Evolutionary conservation across 768 basidiomycete species (phyloP).

Genomic region (Strobilomyces dryophilus): DNA sequence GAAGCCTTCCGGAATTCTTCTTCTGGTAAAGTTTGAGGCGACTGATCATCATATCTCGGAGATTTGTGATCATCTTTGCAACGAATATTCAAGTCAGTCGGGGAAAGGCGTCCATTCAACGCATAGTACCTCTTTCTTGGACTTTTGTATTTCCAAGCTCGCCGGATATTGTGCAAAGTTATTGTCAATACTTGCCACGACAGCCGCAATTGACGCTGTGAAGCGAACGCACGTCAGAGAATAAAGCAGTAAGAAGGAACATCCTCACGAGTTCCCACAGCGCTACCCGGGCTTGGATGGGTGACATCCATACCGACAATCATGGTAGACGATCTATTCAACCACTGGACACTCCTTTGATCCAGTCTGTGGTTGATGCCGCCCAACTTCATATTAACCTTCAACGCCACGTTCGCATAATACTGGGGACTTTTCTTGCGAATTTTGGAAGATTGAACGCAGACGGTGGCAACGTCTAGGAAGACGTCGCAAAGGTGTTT

Average conservation of each 20-base stretch:
- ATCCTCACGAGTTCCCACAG: conserved; percentile 41
- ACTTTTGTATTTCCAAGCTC: conserved; percentile 45
- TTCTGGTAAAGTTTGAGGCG: conserved; percentile 39
- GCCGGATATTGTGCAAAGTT: conserved; percentile 48
- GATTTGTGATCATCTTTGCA: conserved; percentile 46
- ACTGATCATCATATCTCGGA: conserved; percentile 46
- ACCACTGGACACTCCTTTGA: conserved; percentile 34
- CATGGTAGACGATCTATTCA: conserved; percentile 43
- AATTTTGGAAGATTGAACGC: conserved; percentile 69
- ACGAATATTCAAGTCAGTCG: neutral
- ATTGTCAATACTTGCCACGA: conserved; percentile 46
- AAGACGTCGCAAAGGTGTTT: conserved; percentile 50
- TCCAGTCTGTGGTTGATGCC: conserved; percentile 50
- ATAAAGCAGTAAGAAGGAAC: neutral
- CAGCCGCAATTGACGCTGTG: conserved; percentile 47
- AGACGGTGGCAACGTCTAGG: conserved; percentile 57
- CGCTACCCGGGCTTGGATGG: conserved; percentile 73
- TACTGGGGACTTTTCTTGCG: conserved; percentile 57
- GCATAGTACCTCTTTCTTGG: conserved; percentile 60
- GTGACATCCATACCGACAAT: conserved; percentile 64
- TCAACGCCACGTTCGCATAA: conserved; percentile 52
- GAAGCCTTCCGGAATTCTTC: conserved; percentile 35
- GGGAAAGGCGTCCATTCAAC: neutral
- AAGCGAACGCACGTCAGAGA: neutral
- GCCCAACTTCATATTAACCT: conserved; percentile 54